These are phyloP conservation scores for Colletotrichum destructivum DNA, from an alignment of 2,329 filamentous ascomycete genomes.

Conservation along the genomic window DNA sequence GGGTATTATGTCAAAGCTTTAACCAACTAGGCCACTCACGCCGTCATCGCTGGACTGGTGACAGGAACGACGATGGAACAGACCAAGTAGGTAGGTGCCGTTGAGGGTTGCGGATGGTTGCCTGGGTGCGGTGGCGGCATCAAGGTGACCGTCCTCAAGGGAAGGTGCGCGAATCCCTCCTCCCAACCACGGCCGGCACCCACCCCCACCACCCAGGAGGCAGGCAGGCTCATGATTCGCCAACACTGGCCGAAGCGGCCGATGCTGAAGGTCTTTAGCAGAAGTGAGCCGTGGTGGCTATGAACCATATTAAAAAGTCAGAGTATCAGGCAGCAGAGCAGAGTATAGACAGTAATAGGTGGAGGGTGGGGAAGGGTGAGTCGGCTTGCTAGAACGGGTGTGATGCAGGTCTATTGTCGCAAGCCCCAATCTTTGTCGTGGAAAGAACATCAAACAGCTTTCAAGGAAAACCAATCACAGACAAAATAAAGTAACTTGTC, in stretches of 20 bases:
- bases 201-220: background rate
- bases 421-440: background rate
- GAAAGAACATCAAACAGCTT: background rate
- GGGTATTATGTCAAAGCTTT: background rate
- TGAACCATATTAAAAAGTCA: background rate
- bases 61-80: background rate
- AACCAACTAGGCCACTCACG: conserved; percentile 4
- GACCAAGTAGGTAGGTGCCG: background rate
- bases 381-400: no score
- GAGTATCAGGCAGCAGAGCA: no score
- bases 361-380: no score
- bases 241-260: no score
- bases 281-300: background rate
- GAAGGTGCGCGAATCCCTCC: background rate
- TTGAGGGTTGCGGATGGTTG: background rate
- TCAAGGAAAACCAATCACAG: background rate
- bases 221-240: background rate
- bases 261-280: background rate
- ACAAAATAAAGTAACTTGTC: conserved; percentile 8
- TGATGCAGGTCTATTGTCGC: background rate
- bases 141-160: background rate
- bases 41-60: conserved; percentile 5
- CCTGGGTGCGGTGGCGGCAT: background rate
- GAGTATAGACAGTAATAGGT: no score
- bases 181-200: background rate